phyloP scores from a whole-genome alignment of 2,329 filamentous ascomycete species.

The Fusarium acutatum region DNA sequence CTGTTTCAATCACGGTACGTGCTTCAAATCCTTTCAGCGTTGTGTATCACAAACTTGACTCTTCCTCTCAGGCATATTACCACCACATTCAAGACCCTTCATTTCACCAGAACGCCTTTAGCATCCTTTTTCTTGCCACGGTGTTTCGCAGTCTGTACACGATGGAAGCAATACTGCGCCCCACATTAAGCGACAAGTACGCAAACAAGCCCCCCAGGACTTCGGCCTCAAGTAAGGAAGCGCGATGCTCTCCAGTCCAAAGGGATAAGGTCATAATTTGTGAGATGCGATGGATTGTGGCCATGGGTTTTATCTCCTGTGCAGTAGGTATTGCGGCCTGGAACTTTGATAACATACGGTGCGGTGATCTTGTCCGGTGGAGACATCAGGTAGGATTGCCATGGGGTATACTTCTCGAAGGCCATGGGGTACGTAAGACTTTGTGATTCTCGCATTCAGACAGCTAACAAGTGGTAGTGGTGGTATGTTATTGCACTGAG shows the following conservation, averaged over 20 bases:
- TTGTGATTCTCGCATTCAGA: accelerated
- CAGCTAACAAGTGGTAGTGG: neutral
- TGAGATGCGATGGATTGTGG: neutral
- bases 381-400: neutral
- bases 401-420: neutral
- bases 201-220: accelerated
- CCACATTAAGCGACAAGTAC: accelerated
- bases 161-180: neutral
- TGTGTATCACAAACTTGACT: accelerated
- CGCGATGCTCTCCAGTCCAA: accelerated
- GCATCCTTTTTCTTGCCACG: neutral
- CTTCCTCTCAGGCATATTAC: neutral
- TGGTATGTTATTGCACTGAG: neutral
- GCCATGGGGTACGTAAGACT: neutral
- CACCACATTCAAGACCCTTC: neutral
- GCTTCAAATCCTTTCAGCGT: too few relatives aligned
- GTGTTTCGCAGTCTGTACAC: neutral
- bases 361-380: neutral
- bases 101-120: neutral
- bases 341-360: accelerated
- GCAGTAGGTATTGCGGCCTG: neutral
- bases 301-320: neutral
- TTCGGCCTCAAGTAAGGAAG: accelerated
- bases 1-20: neutral
- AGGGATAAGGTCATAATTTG: accelerated